phyloP scores from a whole-genome alignment of 2,329 filamentous ascomycete genomes.

The Pyricularia grisea region DNA sequence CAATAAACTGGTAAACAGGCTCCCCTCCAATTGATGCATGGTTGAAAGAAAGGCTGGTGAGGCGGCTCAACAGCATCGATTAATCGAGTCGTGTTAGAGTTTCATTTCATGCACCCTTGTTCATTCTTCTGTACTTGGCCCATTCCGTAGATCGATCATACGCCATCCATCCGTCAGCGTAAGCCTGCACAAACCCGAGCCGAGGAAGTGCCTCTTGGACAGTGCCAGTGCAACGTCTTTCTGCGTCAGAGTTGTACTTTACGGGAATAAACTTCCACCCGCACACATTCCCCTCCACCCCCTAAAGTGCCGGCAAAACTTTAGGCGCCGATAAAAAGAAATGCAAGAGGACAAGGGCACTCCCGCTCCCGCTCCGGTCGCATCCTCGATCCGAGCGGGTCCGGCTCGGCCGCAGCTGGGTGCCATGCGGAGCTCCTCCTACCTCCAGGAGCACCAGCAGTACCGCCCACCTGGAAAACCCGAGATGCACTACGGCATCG shows the following conservation, averaged over 20 bases:
- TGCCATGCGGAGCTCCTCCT: conserved; percentile 51
- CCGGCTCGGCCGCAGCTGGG: conserved; percentile 36
- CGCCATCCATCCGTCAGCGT: neutral
- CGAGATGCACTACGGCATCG: conserved; percentile 51
- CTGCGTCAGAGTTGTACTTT: neutral
- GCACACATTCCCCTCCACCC: neutral
- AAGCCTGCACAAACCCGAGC: neutral
- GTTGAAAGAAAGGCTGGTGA: neutral
- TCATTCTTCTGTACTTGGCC: neutral
- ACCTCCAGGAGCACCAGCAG: conserved; percentile 54
- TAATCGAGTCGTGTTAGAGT: neutral
- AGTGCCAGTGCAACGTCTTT: neutral
- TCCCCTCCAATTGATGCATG: neutral
- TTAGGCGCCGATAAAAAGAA: neutral
- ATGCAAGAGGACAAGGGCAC: conserved; percentile 2
- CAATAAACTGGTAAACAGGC: neutral
- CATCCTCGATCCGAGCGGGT: conserved; percentile 14
- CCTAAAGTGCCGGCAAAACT: neutral
- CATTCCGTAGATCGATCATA: neutral
- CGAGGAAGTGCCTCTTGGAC: neutral
- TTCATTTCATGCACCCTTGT: neutral
- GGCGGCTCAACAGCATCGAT: neutral
- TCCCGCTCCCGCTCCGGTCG: conserved; percentile 5
- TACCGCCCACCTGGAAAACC: conserved; percentile 46
- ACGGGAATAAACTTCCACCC: neutral